Percentiles rank a stretch among this genome's conserved stretches.
Conservation (phyloP, 768 basidiomycete species). For the Boletus sp. region DNA sequence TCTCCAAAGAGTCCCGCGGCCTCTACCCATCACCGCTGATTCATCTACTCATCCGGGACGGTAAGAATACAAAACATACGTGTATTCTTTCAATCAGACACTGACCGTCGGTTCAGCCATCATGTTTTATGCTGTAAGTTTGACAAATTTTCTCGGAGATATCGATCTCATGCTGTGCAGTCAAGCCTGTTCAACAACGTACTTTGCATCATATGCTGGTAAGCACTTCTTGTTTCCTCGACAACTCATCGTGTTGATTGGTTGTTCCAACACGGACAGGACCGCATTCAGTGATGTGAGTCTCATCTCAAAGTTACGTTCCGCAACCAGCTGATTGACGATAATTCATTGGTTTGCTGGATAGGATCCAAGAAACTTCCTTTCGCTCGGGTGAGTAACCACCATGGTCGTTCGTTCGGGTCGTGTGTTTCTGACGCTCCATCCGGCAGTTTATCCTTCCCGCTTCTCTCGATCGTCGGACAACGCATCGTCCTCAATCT, state of each 20-base stretch:
- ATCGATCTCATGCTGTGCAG: background rate
- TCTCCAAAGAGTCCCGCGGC: background rate
- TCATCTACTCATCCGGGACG: slow-evolving; percentile 8
- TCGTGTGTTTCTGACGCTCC: background rate
- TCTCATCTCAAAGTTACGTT: background rate
- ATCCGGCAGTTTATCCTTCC: slow-evolving; percentile 11
- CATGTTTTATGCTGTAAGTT: slow-evolving; percentile 3
- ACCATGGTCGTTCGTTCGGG: background rate
- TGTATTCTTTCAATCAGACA: background rate
- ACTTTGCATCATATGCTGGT: background rate
- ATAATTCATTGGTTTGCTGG: background rate
- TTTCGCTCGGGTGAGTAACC: background rate
- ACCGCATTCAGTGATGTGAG: background rate
- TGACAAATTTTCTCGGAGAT: background rate
- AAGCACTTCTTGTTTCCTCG: background rate
- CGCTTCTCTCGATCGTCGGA: slow-evolving; percentile 14
- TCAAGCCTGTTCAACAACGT: background rate
- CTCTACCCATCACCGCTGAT: background rate
- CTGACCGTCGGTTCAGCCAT: slow-evolving; percentile 1
- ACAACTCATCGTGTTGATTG: background rate
- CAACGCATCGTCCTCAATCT: slow-evolving; percentile 23
- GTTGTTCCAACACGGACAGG: background rate
- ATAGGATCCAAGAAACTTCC: slow-evolving; percentile 13
- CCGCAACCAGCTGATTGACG: background rate
- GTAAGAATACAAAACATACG: background rate